Percentiles rank a stretch among this genome's conserved stretches.
phyloP scores from a whole-genome alignment of 805 yeast genomes.

The Metschnikowia anglica region DNA sequence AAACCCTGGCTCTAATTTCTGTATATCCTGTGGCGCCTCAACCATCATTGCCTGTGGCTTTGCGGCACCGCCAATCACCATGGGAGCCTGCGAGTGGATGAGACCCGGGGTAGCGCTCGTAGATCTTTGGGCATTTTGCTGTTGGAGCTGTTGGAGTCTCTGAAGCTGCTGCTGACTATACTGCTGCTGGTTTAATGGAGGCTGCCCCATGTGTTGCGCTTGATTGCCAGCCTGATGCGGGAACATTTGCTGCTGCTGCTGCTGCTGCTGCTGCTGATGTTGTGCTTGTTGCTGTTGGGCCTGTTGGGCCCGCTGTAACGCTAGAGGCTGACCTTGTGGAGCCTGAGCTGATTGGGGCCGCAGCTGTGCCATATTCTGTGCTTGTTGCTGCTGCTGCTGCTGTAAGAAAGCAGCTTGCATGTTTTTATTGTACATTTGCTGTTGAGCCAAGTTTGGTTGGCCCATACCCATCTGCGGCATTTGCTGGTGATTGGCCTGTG shows the following conservation, averaged over 20 bases:
- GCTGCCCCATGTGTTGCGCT: conserved; percentile 6
- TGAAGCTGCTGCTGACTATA: conserved; percentile 12
- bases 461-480: conserved; percentile 10
- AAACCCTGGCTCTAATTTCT: neutral
- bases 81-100: conserved; percentile 2
- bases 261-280: too few species aligned
- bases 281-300: too few species aligned
- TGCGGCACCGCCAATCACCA: conserved; percentile 3
- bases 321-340: conserved; percentile 3
- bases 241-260: conserved; percentile 1
- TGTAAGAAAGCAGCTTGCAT: conserved; percentile 6
- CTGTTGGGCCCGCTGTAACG: conserved; percentile 1
- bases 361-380: conserved; percentile 13
- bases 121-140: conserved; percentile 5
- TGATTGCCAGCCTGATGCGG: conserved; percentile 1
- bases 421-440: conserved; percentile 15
- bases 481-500: conserved; percentile 3
- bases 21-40: neutral
- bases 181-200: conserved; percentile 5
- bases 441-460: conserved; percentile 17
- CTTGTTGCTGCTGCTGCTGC: conserved; percentile 2
- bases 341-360: conserved; percentile 7
- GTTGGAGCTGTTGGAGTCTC: conserved; percentile 12
- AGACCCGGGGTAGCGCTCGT: conserved; percentile 1
- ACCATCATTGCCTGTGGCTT: conserved; percentile 2